Percentiles rank a stretch among this genome's conserved stretches.
Evolutionary conservation across 2,329 filamentous ascomycete genomes (phyloP).

Genomic region (Harringtonia aguacate): DNA sequence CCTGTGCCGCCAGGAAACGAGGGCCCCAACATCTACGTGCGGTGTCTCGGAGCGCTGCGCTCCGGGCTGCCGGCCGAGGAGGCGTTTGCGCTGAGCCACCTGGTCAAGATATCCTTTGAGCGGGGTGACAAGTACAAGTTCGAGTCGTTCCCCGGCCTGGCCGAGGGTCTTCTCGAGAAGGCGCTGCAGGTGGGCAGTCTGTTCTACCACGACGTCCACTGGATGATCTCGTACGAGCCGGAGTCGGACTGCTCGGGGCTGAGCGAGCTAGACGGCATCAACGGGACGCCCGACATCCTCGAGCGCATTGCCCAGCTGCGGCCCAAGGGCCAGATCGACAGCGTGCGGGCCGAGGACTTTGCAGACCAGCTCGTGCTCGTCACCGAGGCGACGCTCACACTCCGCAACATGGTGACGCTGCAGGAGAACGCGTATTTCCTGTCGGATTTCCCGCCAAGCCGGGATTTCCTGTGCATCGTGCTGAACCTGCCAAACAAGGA

Average conservation of each 20-base stretch:
- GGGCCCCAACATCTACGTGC: slow-evolving; percentile 83
- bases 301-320: slow-evolving; percentile 57
- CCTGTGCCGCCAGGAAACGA: slow-evolving; percentile 48
- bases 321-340: slow-evolving; percentile 49
- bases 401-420: slow-evolving; percentile 94
- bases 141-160: slow-evolving; percentile 78
- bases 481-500: slow-evolving; percentile 66
- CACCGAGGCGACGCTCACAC: slow-evolving; percentile 76
- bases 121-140: slow-evolving; percentile 94
- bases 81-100: slow-evolving; percentile 83
- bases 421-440: slow-evolving; percentile 80
- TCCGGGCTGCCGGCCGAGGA: slow-evolving; percentile 74
- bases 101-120: slow-evolving; percentile 93
- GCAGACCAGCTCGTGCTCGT: slow-evolving; percentile 63
- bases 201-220: slow-evolving; percentile 67
- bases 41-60: slow-evolving; percentile 73
- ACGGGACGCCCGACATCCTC: slow-evolving; percentile 64
- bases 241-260: slow-evolving; percentile 42
- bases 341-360: slow-evolving; percentile 63
- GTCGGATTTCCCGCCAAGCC: slow-evolving; percentile 61
- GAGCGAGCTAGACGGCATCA: slow-evolving; percentile 37
- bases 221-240: slow-evolving; percentile 61
- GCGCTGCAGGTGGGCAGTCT: slow-evolving; percentile 66
- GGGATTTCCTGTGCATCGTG: slow-evolving; percentile 74
- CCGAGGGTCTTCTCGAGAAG: slow-evolving; percentile 80